phyloP scores from a whole-genome alignment of 768 basidiomycete species.

The Tremella fuciformis region DNA sequence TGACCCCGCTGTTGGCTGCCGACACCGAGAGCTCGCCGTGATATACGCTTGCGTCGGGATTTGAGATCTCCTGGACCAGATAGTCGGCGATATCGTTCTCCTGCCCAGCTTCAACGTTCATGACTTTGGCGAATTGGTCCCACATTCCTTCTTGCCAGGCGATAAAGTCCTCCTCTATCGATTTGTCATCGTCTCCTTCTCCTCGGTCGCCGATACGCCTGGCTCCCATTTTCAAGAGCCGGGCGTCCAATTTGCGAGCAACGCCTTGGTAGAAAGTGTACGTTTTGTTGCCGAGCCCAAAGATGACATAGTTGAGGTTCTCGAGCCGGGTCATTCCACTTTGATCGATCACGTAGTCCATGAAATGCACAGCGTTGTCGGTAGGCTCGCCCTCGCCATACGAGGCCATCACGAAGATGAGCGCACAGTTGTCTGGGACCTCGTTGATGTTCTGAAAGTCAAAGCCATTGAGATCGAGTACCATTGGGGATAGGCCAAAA shows the following conservation, averaged over 20 bases:
- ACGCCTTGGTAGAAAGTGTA: slow-evolving; percentile 97
- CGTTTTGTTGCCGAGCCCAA: slow-evolving; percentile 69
- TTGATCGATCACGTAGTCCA: slow-evolving; percentile 83
- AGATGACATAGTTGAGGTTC: slow-evolving; percentile 90
- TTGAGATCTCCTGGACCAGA: slow-evolving; percentile 75
- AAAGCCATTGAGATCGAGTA: slow-evolving; percentile 66
- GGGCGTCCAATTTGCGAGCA: slow-evolving; percentile 69
- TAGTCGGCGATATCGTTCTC: slow-evolving; percentile 94
- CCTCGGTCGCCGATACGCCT: slow-evolving; percentile 80
- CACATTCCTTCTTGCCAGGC: slow-evolving; percentile 99
- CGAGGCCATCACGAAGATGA: slow-evolving; percentile 72
- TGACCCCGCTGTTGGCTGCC: slow-evolving; percentile 62
- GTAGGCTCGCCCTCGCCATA: slow-evolving; percentile 99
- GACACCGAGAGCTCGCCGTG: slow-evolving; percentile 94
- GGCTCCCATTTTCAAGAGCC: slow-evolving; percentile 74
- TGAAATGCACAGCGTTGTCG: slow-evolving; percentile 89
- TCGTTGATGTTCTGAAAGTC: slow-evolving; percentile 72
- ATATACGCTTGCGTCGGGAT: slow-evolving; percentile 63
- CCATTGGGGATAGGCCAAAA: slow-evolving; percentile 82
- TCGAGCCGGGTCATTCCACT: slow-evolving; percentile 79
- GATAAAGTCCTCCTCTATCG: slow-evolving; percentile 99
- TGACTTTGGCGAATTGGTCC: slow-evolving; percentile 73
- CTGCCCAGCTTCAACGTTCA: slow-evolving; percentile 92
- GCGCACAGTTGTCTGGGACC: not conserved
- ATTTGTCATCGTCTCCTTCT: slow-evolving; percentile 98